Evolutionary conservation across 495 filamentous ascomycete species (phyloP).

Genomic region (Recurvomyces mirabilis): DNA sequence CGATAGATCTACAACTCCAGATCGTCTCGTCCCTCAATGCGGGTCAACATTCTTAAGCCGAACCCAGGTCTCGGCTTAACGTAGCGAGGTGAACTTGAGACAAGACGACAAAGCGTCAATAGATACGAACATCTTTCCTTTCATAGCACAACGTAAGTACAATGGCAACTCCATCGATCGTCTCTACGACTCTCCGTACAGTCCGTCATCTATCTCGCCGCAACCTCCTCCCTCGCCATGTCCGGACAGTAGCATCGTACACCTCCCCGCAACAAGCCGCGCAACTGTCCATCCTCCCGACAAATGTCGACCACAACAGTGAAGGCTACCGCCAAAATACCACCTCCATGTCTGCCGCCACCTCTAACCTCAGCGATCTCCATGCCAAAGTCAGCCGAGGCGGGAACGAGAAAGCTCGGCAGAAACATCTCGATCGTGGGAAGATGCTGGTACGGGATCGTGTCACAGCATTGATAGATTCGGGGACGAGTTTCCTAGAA

Average conservation of each 20-base stretch:
- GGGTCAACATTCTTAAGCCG: background rate
- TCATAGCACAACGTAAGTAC: background rate
- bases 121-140: background rate
- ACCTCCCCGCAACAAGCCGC: conserved; percentile 38
- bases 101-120: background rate
- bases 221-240: background rate
- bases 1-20: no score
- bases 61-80: background rate
- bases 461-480: conserved; percentile 76
- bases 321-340: conserved; percentile 74
- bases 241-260: conserved; percentile 32
- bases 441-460: conserved; percentile 95
- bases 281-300: conserved; percentile 68
- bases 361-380: conserved; percentile 51
- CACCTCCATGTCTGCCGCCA: conserved; percentile 62
- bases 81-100: background rate
- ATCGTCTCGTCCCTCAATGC: background rate
- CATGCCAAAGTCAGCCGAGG: conserved; percentile 62
- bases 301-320: conserved; percentile 63
- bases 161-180: conserved; percentile 1
- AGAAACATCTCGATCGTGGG: conserved; percentile 77
- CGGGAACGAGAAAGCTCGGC: conserved; percentile 68
- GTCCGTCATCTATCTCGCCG: background rate
- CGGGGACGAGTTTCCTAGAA: conserved; percentile 83
- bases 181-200: background rate